Percentiles rank a stretch among this genome's conserved stretches.
Conservation (phyloP, 2,329 filamentous ascomycete species). For the Epichloe hybrida region DNA sequence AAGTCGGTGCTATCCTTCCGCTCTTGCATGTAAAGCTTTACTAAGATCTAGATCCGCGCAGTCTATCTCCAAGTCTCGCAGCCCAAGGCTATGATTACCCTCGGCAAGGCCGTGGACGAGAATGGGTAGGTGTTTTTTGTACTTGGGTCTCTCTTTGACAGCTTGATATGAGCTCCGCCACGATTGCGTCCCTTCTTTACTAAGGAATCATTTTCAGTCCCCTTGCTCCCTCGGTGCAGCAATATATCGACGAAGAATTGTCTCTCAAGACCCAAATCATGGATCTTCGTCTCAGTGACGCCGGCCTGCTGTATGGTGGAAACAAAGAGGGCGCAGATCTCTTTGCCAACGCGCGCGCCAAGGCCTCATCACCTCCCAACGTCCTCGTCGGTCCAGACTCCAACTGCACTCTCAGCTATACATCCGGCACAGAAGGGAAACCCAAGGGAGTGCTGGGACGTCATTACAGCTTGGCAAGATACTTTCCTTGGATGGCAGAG, state of each 20-base stretch:
- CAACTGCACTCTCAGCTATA: constrained; percentile 62
- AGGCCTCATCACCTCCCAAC: constrained; percentile 44
- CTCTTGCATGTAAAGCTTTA: background rate
- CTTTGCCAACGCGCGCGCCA: constrained; percentile 38
- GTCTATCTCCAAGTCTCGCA: constrained; percentile 69
- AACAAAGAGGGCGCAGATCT: constrained; percentile 51
- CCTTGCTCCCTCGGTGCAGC: constrained; percentile 33
- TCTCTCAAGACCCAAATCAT: constrained; percentile 62
- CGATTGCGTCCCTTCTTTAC: too few relatives aligned
- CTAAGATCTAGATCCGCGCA: background rate
- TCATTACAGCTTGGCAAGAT: constrained; percentile 74
- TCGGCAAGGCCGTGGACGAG: constrained; percentile 51
- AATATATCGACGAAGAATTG: constrained; percentile 62
- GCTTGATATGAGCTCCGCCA: too few relatives aligned
- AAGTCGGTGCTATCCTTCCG: background rate
- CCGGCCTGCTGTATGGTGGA: constrained; percentile 62
- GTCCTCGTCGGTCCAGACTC: constrained; percentile 80
- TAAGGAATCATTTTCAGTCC: constrained; percentile 22
- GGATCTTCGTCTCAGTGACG: constrained; percentile 54
- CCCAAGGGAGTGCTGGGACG: constrained; percentile 82
- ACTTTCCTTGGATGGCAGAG: constrained; percentile 89
- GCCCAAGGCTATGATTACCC: constrained; percentile 52
- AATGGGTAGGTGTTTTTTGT: background rate
- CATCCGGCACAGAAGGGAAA: constrained; percentile 58
- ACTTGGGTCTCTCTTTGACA: too few relatives aligned